These are phyloP conservation scores for Ustilago esculenta DNA, from an alignment of 1,284 basidiomycete species.

Conservation along the genomic window DNA sequence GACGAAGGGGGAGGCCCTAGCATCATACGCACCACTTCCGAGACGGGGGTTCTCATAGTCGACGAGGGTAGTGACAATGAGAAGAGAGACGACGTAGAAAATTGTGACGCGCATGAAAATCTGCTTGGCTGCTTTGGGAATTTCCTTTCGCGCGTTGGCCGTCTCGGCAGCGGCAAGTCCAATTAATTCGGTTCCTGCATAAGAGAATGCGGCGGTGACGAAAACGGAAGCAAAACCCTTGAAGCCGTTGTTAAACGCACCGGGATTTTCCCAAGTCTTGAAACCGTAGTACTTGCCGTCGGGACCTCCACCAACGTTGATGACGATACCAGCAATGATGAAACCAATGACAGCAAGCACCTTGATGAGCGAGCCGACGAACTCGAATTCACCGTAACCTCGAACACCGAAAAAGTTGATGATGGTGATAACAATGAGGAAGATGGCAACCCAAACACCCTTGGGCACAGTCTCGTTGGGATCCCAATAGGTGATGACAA, in stretches of 20 bases:
- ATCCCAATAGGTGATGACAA: conserved; percentile 62
- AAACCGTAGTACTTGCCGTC: conserved; percentile 53
- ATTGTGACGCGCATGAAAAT: conserved; percentile 70
- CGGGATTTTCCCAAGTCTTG: conserved; percentile 58
- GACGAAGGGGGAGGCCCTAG: conserved; percentile 70
- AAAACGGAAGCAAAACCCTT: conserved; percentile 65
- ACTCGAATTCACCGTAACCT: conserved; percentile 65
- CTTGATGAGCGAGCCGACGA: conserved; percentile 59
- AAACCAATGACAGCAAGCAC: conserved; percentile 63
- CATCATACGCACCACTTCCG: conserved; percentile 64
- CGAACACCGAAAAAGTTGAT: conserved; percentile 65
- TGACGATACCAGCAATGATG: conserved; percentile 63
- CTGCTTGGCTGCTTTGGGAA: conserved; percentile 70
- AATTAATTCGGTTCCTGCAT: conserved; percentile 71
- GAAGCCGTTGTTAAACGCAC: conserved; percentile 64
- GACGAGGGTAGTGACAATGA: conserved; percentile 73
- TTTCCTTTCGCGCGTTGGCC: conserved; percentile 69
- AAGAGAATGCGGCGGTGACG: conserved; percentile 63
- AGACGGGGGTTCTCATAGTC: conserved; percentile 64
- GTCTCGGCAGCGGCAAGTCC: conserved; percentile 76
- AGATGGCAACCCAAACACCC: conserved; percentile 60
- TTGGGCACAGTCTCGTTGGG: conserved; percentile 40
- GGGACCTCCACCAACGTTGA: conserved; percentile 62
- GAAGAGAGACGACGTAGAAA: conserved; percentile 72
- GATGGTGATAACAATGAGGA: conserved; percentile 50